Base-by-base conservation (phyloP, 2,329 filamentous ascomycete genomes). In the Botryotinia convoluta region DNA sequence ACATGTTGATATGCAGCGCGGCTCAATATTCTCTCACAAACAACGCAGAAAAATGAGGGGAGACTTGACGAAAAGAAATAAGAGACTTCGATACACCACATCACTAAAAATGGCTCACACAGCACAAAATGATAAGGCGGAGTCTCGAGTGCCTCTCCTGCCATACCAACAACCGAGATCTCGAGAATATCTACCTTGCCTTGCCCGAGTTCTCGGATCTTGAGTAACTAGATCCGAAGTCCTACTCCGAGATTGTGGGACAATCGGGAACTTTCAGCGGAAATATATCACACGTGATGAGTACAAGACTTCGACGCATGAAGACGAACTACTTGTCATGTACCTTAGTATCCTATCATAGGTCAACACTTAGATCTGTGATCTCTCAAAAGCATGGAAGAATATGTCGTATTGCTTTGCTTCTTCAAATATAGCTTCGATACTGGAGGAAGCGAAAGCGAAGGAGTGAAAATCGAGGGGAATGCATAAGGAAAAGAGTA, bases 221-320 rank as follows among this genome's bases (percentile, higher is more conserved):
- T 51, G 65, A 59, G 65, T 69, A 57, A 59, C 65, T 29, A 42
- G 65, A 57, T 57, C 65, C 65, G 65, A 69, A 69, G 48, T 69
- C 37, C 35, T 57, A 20, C 48, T 69, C 65, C 65, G 65, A 57
- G 48, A 69, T 57, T 57, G 65, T 69, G 48, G 20, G n/a, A 69
- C 65, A n/a, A 6, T 69, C 65, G 65, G 65, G 65, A 42, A 69
- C 65, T 69, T 69, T 69, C n/a, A 69, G 65, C 65, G 65, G 65
- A 57, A 32, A 69, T 69, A 69, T 69, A 44, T 18, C n/a, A 57
- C 65, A 69, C 65, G 48, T 69, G 65, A 69, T 68, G 64, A 32
- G 51, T 29, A 68, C 45, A 39, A 54, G 16, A 29, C 8, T 42
- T 29, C 26, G 18, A n/a, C 42, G 64, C 48, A 68, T 57, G 35